A percentile compares a stretch with the other conserved stretches of the same genome.
These are phyloP conservation scores for Phanerochaete sordida DNA, from an alignment of 768 basidiomycete genomes.

Conservation along the genomic window DNA sequence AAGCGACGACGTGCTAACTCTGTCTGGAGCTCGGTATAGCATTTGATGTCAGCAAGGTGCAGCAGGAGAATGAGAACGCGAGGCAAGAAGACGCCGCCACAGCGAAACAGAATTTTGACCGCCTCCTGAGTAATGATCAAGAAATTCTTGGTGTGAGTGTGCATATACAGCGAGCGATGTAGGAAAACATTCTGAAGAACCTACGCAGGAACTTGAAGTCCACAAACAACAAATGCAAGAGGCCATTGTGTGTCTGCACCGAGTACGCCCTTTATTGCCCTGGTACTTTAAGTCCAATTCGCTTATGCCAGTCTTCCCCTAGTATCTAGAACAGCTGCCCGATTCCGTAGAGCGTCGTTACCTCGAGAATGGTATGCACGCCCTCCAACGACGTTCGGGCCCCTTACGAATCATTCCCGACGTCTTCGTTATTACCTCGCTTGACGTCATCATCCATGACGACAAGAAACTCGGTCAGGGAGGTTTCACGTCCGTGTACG, in stretches of 20 bases:
- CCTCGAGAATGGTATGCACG: constrained; percentile 5
- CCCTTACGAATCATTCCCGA: neutral
- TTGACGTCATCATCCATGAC: constrained; percentile 10
- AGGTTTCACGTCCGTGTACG: constrained; percentile 7
- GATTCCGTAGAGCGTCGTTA: neutral
- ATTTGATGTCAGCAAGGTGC: neutral
- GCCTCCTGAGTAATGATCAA: constrained; percentile 1
- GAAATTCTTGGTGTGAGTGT: neutral
- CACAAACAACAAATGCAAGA: constrained; percentile 8
- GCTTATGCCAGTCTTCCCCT: neutral
- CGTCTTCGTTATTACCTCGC: constrained; percentile 2
- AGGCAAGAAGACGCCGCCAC: neutral
- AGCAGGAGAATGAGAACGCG: constrained; percentile 3
- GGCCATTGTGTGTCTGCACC: constrained; percentile 3
- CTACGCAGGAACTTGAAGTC: neutral
- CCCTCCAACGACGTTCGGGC: constrained; percentile 1
- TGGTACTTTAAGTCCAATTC: neutral
- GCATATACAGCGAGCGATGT: neutral
- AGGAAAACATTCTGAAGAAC: too few species aligned
- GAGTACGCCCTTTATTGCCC: neutral
- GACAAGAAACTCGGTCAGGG: constrained; percentile 7
- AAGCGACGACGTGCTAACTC: neutral
- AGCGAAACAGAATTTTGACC: neutral
- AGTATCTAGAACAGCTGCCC: neutral
- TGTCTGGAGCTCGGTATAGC: neutral